Evolutionary conservation across 192 early-diverging fungal genomes (phyloP).

Genomic region (Haplosporangium gracile): DNA sequence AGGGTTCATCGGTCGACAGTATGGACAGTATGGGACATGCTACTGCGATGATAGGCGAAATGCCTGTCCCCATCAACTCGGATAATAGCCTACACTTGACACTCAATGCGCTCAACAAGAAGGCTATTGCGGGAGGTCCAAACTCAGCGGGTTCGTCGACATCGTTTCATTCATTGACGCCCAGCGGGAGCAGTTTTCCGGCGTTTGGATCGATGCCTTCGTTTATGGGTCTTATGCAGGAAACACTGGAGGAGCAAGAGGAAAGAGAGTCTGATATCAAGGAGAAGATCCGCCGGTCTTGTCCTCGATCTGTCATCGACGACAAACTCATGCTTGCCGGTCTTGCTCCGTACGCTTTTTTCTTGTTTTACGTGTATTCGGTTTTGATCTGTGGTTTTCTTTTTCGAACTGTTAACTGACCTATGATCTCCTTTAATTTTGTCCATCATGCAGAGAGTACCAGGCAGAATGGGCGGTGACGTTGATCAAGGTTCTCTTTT

Average conservation of each 20-base stretch:
- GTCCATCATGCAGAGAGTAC: constrained; percentile 53
- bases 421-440: background rate
- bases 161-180: constrained; percentile 24
- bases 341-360: constrained; percentile 28
- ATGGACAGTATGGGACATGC: constrained; percentile 19
- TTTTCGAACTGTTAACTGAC: background rate
- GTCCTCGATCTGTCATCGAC: constrained; percentile 39
- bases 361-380: background rate
- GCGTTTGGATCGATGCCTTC: constrained; percentile 28
- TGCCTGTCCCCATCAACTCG: constrained; percentile 2
- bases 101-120: background rate
- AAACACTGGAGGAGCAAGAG: constrained; percentile 39
- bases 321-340: constrained; percentile 38
- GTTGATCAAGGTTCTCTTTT: constrained; percentile 68
- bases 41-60: background rate
- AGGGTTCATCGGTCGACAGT: constrained; percentile 25
- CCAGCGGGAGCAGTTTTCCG: constrained; percentile 14
- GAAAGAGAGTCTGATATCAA: constrained; percentile 34
- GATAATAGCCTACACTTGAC: background rate
- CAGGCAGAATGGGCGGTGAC: constrained; percentile 62
- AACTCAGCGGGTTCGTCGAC: background rate
- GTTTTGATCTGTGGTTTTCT: background rate
- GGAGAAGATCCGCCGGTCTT: constrained; percentile 32
- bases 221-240: constrained; percentile 30
- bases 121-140: background rate